A percentile compares a stretch with the other conserved stretches of the same genome.
Evolutionary conservation across 805 yeast species (phyloP).

Genomic region (Ogataea polymorpha): DNA sequence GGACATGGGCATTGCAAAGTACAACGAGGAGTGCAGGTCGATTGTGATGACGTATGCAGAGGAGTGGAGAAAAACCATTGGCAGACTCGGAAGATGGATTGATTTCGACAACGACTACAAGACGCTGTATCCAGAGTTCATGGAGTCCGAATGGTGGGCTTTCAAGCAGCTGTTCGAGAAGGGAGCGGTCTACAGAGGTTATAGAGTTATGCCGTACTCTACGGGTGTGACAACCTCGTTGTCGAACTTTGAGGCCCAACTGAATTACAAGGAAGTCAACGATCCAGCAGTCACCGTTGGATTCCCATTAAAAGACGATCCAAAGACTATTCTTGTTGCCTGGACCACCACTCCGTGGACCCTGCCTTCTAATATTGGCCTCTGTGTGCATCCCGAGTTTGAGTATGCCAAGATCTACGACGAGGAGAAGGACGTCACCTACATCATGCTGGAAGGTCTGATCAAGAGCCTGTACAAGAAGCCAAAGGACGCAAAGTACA

Average conservation of each 20-base stretch:
- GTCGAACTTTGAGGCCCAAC: conserved; percentile 97
- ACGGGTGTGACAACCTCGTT: conserved; percentile 96
- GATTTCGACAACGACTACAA: conserved; percentile 98
- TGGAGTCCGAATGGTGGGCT: conserved; percentile 99
- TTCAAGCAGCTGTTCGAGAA: conserved; percentile 85
- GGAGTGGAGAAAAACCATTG: conserved; percentile 92
- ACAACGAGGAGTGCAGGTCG: conserved; percentile 90
- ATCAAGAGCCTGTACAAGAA: conserved; percentile 86
- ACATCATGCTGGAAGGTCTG: conserved; percentile 80
- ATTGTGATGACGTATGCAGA: conserved; percentile 96
- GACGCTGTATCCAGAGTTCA: conserved; percentile 90
- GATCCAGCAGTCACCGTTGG: conserved; percentile 97
- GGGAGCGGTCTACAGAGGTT: conserved; percentile 89
- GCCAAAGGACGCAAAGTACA: conserved; percentile 85
- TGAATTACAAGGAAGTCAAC: conserved; percentile 92
- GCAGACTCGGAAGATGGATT: conserved; percentile 97
- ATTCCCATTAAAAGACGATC: conserved; percentile 77
- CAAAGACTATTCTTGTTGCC: conserved; percentile 81
- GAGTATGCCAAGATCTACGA: conserved; percentile 92
- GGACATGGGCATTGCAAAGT: conserved; percentile 89
- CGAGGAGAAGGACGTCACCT: conserved; percentile 78
- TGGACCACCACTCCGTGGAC: conserved; percentile 99
- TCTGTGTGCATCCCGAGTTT: conserved; percentile 86
- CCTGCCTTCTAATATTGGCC: conserved; percentile 86
- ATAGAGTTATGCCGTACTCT: conserved; percentile 98